Percentiles rank a stretch among this genome's conserved stretches.
These are phyloP conservation scores for Myriosclerotinia curreyana DNA, from an alignment of 2,329 filamentous ascomycete genomes.

Conservation along the genomic window DNA sequence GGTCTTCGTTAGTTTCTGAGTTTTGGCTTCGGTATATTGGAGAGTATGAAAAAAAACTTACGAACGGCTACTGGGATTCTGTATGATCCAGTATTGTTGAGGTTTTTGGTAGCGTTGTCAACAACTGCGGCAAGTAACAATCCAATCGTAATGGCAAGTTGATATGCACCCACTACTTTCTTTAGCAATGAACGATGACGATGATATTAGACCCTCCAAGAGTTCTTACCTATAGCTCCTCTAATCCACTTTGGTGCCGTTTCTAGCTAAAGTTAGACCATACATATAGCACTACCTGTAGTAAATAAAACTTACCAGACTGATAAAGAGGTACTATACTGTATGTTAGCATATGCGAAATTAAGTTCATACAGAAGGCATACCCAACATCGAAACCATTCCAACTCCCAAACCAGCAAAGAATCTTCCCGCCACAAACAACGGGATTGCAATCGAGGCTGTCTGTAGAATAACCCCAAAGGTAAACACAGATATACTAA, in stretches of 20 bases:
- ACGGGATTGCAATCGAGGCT: slow-evolving; percentile 56
- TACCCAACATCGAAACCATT: slow-evolving; percentile 63
- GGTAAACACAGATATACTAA: slow-evolving; percentile 63
- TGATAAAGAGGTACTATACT: slow-evolving; percentile 17
- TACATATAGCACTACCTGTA: background rate
- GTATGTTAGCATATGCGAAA: background rate
- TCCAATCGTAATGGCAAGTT: slow-evolving; percentile 79
- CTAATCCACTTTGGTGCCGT: slow-evolving; percentile 21
- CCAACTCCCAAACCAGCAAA: slow-evolving; percentile 73
- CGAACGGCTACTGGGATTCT: slow-evolving; percentile 74
- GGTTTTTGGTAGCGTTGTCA: slow-evolving; percentile 65
- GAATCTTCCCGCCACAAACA: slow-evolving; percentile 71
- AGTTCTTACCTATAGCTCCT: slow-evolving; percentile 6
- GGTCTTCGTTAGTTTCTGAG: background rate
- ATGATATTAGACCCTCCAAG: too few species aligned
- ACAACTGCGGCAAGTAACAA: slow-evolving; percentile 73
- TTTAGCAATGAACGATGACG: background rate
- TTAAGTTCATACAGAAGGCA: slow-evolving; percentile 28
- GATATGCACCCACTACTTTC: slow-evolving; percentile 53
- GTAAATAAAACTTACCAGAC: slow-evolving; percentile 3
- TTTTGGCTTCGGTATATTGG: background rate
- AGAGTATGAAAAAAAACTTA: background rate
- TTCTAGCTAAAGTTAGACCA: background rate
- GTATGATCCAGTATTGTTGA: slow-evolving; percentile 63
- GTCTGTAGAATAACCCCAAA: slow-evolving; percentile 67